phyloP scores from a whole-genome alignment of 164 flowering plant genomes.

The Stephania cephalantha region DNA sequence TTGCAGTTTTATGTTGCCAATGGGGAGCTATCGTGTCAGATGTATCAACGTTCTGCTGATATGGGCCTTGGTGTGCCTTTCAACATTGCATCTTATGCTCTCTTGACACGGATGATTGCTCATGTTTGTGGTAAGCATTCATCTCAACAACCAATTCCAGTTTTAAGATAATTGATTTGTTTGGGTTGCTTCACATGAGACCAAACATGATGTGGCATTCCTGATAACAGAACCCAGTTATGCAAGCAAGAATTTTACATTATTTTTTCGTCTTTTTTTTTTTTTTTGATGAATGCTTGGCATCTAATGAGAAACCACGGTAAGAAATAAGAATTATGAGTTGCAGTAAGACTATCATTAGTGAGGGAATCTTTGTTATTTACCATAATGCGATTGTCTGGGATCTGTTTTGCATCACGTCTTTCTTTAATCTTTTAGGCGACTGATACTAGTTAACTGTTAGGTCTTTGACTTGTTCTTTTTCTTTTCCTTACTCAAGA shows the following conservation, averaged over 20 bases:
- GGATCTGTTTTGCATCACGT: neutral
- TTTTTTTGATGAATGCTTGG: neutral
- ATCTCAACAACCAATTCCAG: neutral
- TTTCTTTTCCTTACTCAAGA: neutral
- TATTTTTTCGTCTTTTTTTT: neutral
- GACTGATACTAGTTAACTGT: neutral
- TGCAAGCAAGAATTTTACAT: neutral
- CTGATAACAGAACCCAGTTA: neutral
- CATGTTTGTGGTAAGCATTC: slow-evolving; percentile 84
- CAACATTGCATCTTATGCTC: slow-evolving; percentile 90
- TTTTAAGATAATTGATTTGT: neutral
- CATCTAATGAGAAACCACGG: neutral
- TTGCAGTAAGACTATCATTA: neutral
- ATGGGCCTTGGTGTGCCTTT: slow-evolving; percentile 98
- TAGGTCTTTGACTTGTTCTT: neutral
- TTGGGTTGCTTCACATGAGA: neutral
- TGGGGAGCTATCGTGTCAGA: slow-evolving; percentile 92
- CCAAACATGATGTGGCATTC: slow-evolving; percentile 63
- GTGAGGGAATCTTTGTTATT: neutral
- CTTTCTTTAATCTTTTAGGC: neutral
- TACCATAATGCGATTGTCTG: neutral
- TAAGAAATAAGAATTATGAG: neutral
- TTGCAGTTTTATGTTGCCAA: slow-evolving; percentile 83
- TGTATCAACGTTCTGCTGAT: slow-evolving; percentile 97
- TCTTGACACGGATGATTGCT: slow-evolving; percentile 86